phyloP scores from a whole-genome alignment of 2,329 filamentous ascomycete species.

The Teratosphaeria gauchensis region DNA sequence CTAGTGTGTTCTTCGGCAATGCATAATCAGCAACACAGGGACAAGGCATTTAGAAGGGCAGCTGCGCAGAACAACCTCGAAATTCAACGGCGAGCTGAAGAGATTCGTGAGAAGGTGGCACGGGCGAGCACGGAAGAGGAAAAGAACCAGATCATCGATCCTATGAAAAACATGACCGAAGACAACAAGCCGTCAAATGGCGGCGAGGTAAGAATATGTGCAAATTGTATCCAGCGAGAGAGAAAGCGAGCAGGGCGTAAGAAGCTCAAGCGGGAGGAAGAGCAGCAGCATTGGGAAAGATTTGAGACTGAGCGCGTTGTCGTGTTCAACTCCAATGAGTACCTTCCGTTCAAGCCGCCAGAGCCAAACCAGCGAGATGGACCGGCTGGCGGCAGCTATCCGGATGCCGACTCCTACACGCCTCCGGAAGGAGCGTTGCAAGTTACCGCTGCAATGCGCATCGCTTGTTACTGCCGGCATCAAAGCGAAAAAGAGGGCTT shows the following conservation, averaged over 20 bases:
- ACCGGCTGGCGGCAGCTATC: neutral
- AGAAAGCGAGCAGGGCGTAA: slow-evolving; percentile 84
- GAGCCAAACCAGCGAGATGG: slow-evolving; percentile 28
- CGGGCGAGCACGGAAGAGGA: slow-evolving; percentile 28
- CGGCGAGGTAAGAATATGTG: slow-evolving; percentile 86
- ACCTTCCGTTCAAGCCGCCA: slow-evolving; percentile 68
- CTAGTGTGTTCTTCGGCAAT: slow-evolving; percentile 91
- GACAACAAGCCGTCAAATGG: slow-evolving; percentile 73
- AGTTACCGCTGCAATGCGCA: slow-evolving; percentile 83
- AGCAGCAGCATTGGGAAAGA: slow-evolving; percentile 77
- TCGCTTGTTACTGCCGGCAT: slow-evolving; percentile 93
- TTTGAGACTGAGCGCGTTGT: slow-evolving; percentile 75
- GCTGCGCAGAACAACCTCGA: slow-evolving; percentile 33
- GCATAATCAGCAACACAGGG: slow-evolving; percentile 56
- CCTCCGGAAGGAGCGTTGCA: slow-evolving; percentile 55
- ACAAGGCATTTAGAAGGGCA: slow-evolving; percentile 58
- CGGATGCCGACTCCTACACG: slow-evolving; percentile 17
- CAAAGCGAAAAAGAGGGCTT: slow-evolving; percentile 91
- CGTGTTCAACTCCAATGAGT: slow-evolving; percentile 82
- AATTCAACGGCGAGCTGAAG: slow-evolving; percentile 35
- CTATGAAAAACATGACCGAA: slow-evolving; percentile 42
- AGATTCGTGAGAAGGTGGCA: slow-evolving; percentile 20
- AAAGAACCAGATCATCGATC: slow-evolving; percentile 28
- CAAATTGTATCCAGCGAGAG: slow-evolving; percentile 84
- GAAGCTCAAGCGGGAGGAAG: slow-evolving; percentile 85